Evolutionary conservation across 768 basidiomycete species (phyloP).

Genomic region (Mycena indigotica): DNA sequence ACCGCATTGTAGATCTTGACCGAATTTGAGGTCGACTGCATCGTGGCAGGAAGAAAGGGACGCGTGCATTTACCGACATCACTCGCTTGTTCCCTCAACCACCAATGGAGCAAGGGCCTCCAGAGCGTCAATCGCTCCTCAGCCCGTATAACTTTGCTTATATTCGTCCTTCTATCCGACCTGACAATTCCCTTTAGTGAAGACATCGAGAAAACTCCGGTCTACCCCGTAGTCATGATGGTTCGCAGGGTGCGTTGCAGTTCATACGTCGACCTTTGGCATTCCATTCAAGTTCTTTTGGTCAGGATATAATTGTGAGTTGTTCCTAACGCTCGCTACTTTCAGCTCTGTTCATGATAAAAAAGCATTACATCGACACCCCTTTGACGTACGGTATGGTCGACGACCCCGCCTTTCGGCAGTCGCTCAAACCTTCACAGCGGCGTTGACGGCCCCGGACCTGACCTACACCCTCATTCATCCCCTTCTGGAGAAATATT

Average conservation of each 20-base stretch:
- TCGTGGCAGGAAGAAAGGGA: conserved; percentile 33
- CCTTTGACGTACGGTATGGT: conserved; percentile 61
- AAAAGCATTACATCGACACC: conserved; percentile 82
- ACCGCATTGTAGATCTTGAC: conserved; percentile 94
- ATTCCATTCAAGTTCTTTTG: neutral
- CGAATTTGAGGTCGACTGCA: conserved; percentile 54
- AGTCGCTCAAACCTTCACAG: conserved; percentile 64
- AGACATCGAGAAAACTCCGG: conserved; percentile 59
- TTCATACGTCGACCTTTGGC: neutral
- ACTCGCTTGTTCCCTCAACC: conserved; percentile 25
- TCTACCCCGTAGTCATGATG: conserved; percentile 82
- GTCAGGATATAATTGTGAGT: conserved; percentile 63
- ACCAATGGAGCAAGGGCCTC: conserved; percentile 26
- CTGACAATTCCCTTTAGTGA: conserved; percentile 35
- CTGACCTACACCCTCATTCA: conserved; percentile 88
- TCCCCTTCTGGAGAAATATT: conserved; percentile 87
- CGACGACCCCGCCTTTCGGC: neutral
- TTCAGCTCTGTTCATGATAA: too few species aligned
- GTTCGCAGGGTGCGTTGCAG: conserved; percentile 15
- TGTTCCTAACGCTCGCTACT: too few species aligned
- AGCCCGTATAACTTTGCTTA: conserved; percentile 35
- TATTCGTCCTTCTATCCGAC: conserved; percentile 5
- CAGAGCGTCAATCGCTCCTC: conserved; percentile 47
- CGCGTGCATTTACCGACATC: conserved; percentile 27
- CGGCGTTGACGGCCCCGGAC: conserved; percentile 59